Conservation (phyloP, 371 early-diverging fungal genomes). For the Dinochytrium kinnereticum region DNA sequence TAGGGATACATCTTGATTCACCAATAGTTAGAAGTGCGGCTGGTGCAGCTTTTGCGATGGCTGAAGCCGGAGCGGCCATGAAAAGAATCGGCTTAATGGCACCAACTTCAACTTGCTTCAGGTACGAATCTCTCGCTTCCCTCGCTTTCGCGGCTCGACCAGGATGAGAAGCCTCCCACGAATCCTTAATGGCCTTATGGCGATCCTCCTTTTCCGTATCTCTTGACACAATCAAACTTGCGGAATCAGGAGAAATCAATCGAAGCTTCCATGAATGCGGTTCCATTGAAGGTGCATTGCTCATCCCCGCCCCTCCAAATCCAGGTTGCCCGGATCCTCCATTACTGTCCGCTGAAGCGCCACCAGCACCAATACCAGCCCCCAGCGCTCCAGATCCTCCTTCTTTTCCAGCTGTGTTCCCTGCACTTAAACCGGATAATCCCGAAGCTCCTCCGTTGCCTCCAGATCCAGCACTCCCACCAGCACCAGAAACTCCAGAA, state of each 20-base stretch:
- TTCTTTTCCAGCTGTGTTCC: not conserved
- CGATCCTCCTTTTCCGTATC: slow-evolving; percentile 65
- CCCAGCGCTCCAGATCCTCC: not conserved
- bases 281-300: slow-evolving; percentile 18
- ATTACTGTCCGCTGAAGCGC: not conserved
- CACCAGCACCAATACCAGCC: slow-evolving; percentile 9
- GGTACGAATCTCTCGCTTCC: slow-evolving; percentile 53
- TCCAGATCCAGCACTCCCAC: not conserved
- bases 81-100: slow-evolving; percentile 39
- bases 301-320: slow-evolving; percentile 5
- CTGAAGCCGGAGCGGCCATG: slow-evolving; percentile 13
- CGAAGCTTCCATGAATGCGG: slow-evolving; percentile 49
- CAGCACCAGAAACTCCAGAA: too few relatives aligned
- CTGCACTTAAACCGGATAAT: not conserved
- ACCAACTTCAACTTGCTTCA: slow-evolving; percentile 50
- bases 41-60: slow-evolving; percentile 6
- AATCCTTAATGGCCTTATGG: slow-evolving; percentile 54
- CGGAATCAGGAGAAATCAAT: slow-evolving; percentile 52
- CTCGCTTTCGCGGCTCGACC: slow-evolving; percentile 54
- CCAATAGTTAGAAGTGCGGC: slow-evolving; percentile 18
- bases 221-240: slow-evolving; percentile 47
- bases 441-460: not conserved
- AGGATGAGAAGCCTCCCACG: slow-evolving; percentile 56
- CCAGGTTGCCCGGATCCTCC: not conserved
- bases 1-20: slow-evolving; percentile 11